A percentile compares a stretch with the other conserved stretches of the same genome.
Conservation (phyloP, 768 basidiomycete genomes). For the Suillus americanus region DNA sequence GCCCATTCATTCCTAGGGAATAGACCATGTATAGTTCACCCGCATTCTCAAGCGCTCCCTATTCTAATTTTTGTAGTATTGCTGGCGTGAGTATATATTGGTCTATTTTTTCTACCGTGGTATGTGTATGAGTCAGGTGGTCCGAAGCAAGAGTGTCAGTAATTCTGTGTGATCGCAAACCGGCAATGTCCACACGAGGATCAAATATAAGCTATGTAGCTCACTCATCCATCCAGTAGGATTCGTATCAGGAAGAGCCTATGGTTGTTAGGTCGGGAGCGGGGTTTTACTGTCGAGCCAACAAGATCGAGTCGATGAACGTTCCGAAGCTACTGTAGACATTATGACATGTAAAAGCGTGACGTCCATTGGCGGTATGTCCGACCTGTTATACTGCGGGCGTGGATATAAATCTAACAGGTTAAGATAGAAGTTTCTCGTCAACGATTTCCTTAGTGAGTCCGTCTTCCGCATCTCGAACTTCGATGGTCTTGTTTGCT, state of each 20-base stretch:
- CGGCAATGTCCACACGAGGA: too few species aligned
- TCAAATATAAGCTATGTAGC: background rate
- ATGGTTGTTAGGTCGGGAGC: background rate
- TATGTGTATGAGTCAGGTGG: background rate
- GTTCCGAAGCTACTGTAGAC: too few species aligned
- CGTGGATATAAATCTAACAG: background rate
- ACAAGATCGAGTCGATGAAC: background rate
- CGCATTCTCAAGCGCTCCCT: background rate
- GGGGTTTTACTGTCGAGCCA: background rate
- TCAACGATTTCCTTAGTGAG: conserved; percentile 76
- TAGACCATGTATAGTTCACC: conserved; percentile 27
- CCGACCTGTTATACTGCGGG: background rate
- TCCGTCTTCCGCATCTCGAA: conserved; percentile 78
- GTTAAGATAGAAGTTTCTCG: conserved; percentile 43
- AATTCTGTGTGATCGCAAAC: background rate
- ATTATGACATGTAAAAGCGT: background rate
- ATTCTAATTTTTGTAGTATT: background rate
- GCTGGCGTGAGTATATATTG: background rate
- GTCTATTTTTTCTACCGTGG: too few species aligned
- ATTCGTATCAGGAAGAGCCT: background rate
- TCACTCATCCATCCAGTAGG: background rate
- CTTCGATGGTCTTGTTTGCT: conserved; percentile 76
- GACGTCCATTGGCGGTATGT: background rate
- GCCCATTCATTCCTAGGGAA: conserved; percentile 78
- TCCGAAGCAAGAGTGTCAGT: background rate